Conservation (phyloP, 2,329 filamentous ascomycete species). For the Verticillium longisporum region DNA sequence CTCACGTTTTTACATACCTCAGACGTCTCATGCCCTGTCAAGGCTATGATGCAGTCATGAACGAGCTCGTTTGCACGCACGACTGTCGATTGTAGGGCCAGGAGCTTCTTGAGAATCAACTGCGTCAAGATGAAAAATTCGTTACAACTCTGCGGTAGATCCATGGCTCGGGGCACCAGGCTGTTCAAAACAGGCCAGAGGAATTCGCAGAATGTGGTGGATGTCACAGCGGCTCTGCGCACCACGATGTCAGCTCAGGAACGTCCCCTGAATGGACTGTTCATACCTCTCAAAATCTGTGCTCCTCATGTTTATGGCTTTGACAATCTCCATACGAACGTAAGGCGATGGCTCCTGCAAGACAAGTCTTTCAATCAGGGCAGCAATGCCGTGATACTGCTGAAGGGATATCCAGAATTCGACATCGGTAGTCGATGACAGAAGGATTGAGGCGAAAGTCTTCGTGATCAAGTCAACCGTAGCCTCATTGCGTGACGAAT, state of each 20-base stretch:
- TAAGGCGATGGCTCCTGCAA: conserved; percentile 26
- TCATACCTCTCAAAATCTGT: conserved; percentile 9
- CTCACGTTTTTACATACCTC: conserved; percentile 23
- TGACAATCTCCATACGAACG: conserved; percentile 27
- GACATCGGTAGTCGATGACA: conserved; percentile 28
- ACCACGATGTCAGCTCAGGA: conserved; percentile 1
- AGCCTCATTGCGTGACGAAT: conserved; percentile 2
- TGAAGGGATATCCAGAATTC: conserved; percentile 32
- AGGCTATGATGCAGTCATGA: conserved; percentile 20
- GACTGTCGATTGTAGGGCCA: conserved; percentile 5
- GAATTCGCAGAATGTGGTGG: conserved; percentile 32
- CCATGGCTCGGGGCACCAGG: conserved; percentile 27
- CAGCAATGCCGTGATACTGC: conserved; percentile 15
- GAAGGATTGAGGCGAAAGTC: conserved; percentile 31
- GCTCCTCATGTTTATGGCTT: conserved; percentile 23
- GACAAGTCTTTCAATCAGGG: conserved; percentile 26
- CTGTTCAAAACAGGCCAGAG: conserved; percentile 39
- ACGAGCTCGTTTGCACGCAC: conserved; percentile 14
- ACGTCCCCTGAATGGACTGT: conserved; percentile 7
- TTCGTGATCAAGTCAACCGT: conserved; percentile 16
- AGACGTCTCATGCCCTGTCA: conserved; percentile 31
- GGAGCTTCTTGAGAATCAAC: conserved; percentile 30
- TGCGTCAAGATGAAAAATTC: conserved; percentile 38
- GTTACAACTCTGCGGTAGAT: conserved; percentile 27
- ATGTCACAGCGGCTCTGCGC: conserved; percentile 18